Evolutionary conservation across 73 alveolate species (phyloP).

Genomic region (Tetrahymena elliotti): DNA sequence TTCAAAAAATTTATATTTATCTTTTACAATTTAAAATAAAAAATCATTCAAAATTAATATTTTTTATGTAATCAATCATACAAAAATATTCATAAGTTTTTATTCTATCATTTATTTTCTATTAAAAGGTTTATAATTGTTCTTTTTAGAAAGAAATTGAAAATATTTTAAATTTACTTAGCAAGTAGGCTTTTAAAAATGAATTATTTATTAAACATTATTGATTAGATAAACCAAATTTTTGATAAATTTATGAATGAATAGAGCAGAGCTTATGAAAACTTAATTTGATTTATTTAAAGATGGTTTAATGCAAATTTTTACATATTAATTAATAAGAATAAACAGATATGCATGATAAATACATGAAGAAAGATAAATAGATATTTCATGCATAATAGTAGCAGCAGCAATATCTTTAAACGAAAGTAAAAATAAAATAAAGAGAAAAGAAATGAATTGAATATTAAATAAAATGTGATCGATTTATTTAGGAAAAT

Average conservation of each 20-base stretch:
- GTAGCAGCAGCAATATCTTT: not conserved
- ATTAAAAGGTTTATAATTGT: no score
- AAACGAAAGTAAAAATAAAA: not conserved
- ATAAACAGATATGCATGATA: not conserved
- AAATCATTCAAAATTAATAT: not conserved
- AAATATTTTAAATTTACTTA: no score
- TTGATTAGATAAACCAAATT: not conserved
- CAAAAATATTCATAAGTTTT: no score
- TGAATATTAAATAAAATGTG: not conserved
- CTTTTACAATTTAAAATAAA: not conserved
- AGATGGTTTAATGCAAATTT: not conserved
- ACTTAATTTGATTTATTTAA: no score
- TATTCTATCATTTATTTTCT: no score
- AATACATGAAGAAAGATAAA: not conserved
- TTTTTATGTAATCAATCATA: no score
- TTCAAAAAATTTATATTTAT: no score
- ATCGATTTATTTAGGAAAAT: not conserved
- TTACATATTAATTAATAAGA: not conserved
- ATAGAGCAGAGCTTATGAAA: no score
- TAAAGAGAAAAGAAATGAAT: not conserved
- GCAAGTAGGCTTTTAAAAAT: no score
- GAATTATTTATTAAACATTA: no score
- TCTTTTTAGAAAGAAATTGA: no score
- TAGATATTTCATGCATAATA: no score
- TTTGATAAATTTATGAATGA: not conserved